Evolutionary conservation across 2,329 filamentous ascomycete genomes (phyloP), one percentile per base, ranked within the genome.

Genomic region (Coccinonectria pachysandricola): DNA sequence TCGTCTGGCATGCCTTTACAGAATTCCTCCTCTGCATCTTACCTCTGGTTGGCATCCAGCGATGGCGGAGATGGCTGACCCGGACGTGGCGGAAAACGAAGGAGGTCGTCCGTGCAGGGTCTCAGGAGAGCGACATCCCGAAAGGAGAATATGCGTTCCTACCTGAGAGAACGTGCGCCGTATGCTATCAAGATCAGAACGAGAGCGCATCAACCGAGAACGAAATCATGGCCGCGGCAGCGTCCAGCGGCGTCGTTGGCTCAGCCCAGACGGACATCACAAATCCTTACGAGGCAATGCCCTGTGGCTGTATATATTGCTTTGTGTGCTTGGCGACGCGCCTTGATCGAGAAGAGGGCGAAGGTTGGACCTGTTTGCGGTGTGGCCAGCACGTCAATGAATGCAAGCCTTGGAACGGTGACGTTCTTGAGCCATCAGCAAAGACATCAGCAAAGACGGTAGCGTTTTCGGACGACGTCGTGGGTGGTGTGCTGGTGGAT

Each of bases 1-100:
- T 98, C 8, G 91, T 98, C 19, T 98, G 91, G 91, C 91, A 98
- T 57, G 91, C 91, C n/a, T 94, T 98, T 47, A 98, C 91, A 14
- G 91, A 98, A 53, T 98, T 98, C 45, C 65, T 98, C n/a, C 71
- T 98, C 16, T 98, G 96, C 53, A 71, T 96, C 11, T 67, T 98
- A n/a, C 91, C 91, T 0, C 69, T 98, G n/a, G 82, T 98, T 21
- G 91, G 91, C 26, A 88, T 98, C 42, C 79, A 82, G 46, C 74
- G 86, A 39, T 98, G 91, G 91, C 74, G 85, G 31, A 71, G 87
- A 40, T 94, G 88, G 79, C 63, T 95, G n/a, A 68, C 72, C 12
- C 72, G 86, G 36, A 75, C 78, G n/a, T 93, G 86, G 84, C 75
- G 81, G 42, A 86, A 79, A 53, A 77, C 82, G 1, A 79, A 79